Evolutionary conservation across 2,329 filamentous ascomycete species (phyloP).

Genomic region (Colletotrichum eremochloae): DNA sequence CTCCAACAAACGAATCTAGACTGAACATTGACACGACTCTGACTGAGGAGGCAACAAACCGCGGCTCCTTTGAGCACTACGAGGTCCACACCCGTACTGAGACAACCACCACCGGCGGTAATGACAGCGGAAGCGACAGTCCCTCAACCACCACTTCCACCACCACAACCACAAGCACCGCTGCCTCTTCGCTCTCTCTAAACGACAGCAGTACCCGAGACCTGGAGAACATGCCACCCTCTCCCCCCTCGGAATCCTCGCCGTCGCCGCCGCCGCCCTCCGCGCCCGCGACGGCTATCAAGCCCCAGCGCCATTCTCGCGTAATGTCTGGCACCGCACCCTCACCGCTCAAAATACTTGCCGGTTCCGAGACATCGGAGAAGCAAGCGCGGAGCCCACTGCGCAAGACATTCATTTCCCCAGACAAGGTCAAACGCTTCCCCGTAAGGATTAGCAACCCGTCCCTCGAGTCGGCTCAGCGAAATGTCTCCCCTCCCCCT

Average conservation of each 20-base stretch:
- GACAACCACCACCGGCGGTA: conserved; percentile 40
- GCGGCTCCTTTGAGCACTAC: conserved; percentile 51
- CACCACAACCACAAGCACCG: conserved; percentile 40
- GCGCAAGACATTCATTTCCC: conserved; percentile 55
- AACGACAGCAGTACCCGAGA: conserved; percentile 52
- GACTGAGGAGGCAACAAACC: conserved; percentile 46
- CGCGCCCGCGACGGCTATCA: conserved; percentile 32
- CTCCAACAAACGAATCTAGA: conserved; percentile 53
- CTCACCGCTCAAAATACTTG: conserved; percentile 69
- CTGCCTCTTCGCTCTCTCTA: conserved; percentile 43
- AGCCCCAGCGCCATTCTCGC: conserved; percentile 61
- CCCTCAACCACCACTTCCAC: conserved; percentile 38
- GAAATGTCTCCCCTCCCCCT: conserved; percentile 34
- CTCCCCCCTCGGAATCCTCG: conserved; percentile 50
- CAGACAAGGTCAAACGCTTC: conserved; percentile 65
- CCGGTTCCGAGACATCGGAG: conserved; percentile 49
- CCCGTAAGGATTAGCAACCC: conserved; percentile 67
- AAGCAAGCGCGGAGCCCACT: conserved; percentile 54
- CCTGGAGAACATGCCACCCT: conserved; percentile 63
- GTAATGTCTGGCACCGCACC: conserved; percentile 70
- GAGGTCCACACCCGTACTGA: conserved; percentile 50
- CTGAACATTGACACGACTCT: conserved; percentile 50
- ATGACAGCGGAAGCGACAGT: conserved; percentile 41
- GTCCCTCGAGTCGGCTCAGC: conserved; percentile 43
- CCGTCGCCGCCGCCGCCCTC: conserved; percentile 37